Percentiles rank a stretch among this genome's conserved stretches.
These are phyloP conservation scores for Clonostachys rhizophaga DNA, from an alignment of 2,329 filamentous ascomycete species.

Conservation along the genomic window DNA sequence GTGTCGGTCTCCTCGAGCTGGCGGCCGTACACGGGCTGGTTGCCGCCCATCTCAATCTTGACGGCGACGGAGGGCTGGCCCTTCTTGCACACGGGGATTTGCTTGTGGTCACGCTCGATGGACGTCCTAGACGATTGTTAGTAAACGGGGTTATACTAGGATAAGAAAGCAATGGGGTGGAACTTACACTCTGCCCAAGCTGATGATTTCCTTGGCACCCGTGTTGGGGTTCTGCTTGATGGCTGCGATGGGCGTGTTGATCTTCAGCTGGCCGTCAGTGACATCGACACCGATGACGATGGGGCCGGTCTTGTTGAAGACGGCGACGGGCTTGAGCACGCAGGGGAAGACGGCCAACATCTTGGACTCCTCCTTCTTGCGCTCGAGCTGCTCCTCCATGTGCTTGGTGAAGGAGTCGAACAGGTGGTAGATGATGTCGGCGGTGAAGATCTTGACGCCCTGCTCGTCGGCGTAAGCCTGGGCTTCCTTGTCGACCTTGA, in stretches of 20 bases:
- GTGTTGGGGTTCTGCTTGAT: slow-evolving; percentile 79
- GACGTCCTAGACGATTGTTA: slow-evolving; percentile 60
- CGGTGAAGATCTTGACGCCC: slow-evolving; percentile 95
- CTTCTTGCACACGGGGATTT: slow-evolving; percentile 87
- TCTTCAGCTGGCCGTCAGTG: slow-evolving; percentile 77
- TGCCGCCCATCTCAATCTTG: slow-evolving; percentile 91
- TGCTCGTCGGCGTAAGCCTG: slow-evolving; percentile 86
- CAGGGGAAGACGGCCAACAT: slow-evolving; percentile 96
- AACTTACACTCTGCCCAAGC: slow-evolving; percentile 87
- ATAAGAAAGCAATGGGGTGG: background rate
- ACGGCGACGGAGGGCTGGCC: slow-evolving; percentile 95
- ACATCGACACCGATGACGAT: slow-evolving; percentile 97
- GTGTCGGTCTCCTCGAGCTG: slow-evolving; percentile 89
- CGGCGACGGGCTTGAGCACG: slow-evolving; percentile 80
- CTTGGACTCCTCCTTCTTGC: slow-evolving; percentile 96
- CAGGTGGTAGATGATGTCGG: slow-evolving; percentile 98
- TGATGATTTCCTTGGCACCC: slow-evolving; percentile 77
- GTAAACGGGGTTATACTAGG: background rate
- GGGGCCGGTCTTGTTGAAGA: slow-evolving; percentile 97
- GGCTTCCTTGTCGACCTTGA: slow-evolving; percentile 98
- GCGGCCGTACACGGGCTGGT: slow-evolving; percentile 91
- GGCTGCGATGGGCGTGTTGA: slow-evolving; percentile 86
- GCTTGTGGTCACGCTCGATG: slow-evolving; percentile 97
- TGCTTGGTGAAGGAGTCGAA: slow-evolving; percentile 97
- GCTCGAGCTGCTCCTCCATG: slow-evolving; percentile 80